Base-by-base conservation (phyloP, 1,139 yeast species). In the Kluyveromyces marxianus region DNA sequence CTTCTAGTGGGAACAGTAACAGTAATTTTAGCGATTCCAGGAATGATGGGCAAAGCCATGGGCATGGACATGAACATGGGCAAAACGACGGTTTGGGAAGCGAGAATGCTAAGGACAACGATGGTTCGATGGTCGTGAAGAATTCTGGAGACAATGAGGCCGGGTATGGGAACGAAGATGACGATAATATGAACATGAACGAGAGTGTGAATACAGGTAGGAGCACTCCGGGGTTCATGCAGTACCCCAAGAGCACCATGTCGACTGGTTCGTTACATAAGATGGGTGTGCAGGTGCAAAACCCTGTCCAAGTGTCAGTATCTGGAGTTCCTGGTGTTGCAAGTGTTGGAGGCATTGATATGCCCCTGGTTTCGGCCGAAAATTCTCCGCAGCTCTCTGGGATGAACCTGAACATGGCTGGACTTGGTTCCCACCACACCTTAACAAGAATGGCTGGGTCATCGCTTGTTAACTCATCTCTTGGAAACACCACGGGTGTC, bases 151-250 rank as follows among this genome's bases (percentile, higher is more conserved):
- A 10, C 32, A 30, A 30, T 10, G 32, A 30, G 32, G 32, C 32
- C 2, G 32, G 32, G 32, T 10, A 30, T 7, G 24, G 7, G 14
- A 10, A 10, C 24, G 27, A 25, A 4, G 37, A 10, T 6, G 25
- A 7, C 27, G 8, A 35, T 4, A 21, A 21, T 6, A 25, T 8
- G 37, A 14, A 14, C 21, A 35, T 35, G 8, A 10, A 26, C 26
- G 39, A 36, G 6, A 36, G 24, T 35, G 30, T 8, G 7, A 29
- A 40, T 27, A 14, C 28, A 26, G 38, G 39, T 4, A 33, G 37
- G n/a, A 28, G 21, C 27, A 40, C 35, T 4, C 33, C 25, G 26
- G 38, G 38, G 10, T 40, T 34, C 37, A 34, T 40, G 37, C 43
- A 33, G 27, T 40, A 34, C 29, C 38, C 43, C 5, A 33, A 35